Evolutionary conservation across 1,139 yeast genomes (phyloP), one percentile per base, ranked within the genome.

Genomic region (Pichia sp.): DNA sequence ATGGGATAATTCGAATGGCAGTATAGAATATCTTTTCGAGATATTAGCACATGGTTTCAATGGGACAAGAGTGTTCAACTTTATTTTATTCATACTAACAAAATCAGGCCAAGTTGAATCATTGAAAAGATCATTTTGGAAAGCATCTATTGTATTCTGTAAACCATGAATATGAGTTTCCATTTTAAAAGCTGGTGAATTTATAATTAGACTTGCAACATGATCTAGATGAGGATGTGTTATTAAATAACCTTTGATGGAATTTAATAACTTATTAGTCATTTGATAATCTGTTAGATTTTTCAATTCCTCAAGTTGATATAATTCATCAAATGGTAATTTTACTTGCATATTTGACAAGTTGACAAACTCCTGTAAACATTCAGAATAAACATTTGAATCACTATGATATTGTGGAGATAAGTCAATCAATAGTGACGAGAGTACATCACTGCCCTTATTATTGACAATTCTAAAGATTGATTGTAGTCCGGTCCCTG

Each of bases 181-280:
- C 15, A 30, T 36, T 4, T 44, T 34, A 49, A 79, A 77, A 9
- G 77, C 73, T 0, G 95, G 87, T 6, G 90, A 78, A 60, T 88
- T 88, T 45, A 88, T 67, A 2, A 83, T 78, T 46, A 88, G 62
- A 1, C 85, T 87, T 6, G 76, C 66, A 20, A 87, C 72, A 62
- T 89, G 97, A 64, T 89, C 97, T 47, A 88, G 63, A 64, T 89
- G 97, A 0, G 94, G 80, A 65, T 89, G 97, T 1, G 96, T 79
- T 36, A 89, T 73, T 45, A 85, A 72, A 52, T 77, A 78, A 30
- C 73, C 48, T 3, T 58, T 48, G 7, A 62, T 45, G 9, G 52
- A 40, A 30, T 54, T 55, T 25, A 62, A 39, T n/a, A 64, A 23
- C 3, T 25, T 25, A 32, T 42, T 48, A 3, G 58, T 51, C 6